Evolutionary conservation across 169 alveolate genomes (phyloP).

Genomic region (Cryptosporidium parvum): DNA sequence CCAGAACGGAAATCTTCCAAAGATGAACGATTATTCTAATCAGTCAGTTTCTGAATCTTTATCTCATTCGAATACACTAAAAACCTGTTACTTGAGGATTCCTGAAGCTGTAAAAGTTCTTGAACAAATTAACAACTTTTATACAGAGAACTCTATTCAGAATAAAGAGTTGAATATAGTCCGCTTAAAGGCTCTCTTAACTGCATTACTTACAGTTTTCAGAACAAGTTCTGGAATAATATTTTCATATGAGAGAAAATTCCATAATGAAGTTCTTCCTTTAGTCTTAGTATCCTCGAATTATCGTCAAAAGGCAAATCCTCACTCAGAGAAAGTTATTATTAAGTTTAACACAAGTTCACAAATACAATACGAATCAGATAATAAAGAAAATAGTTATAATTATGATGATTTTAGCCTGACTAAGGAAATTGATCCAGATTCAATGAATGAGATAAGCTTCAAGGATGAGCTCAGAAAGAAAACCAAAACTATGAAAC

Average conservation of each 20-base stretch:
- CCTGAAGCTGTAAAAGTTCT: background rate
- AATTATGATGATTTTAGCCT: background rate
- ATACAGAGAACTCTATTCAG: background rate
- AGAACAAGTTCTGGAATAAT: slow-evolving; percentile 36
- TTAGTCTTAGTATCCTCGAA: background rate
- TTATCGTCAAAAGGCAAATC: background rate
- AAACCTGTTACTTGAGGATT: slow-evolving; percentile 13
- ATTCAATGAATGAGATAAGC: background rate
- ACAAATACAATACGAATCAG: background rate
- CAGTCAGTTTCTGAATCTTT: background rate
- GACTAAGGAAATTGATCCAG: background rate
- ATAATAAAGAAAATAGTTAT: background rate
- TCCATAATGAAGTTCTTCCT: slow-evolving; percentile 9
- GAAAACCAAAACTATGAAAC: background rate
- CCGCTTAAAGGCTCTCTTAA: slow-evolving; percentile 4
- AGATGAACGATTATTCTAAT: background rate
- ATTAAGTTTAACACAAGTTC: background rate
- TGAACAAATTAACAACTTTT: background rate
- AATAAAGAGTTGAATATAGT: slow-evolving; percentile 6
- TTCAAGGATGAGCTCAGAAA: background rate
- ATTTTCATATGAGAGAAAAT: slow-evolving; percentile 29
- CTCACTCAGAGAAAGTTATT: background rate
- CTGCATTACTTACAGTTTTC: slow-evolving; percentile 36
- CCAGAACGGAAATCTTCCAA: background rate
- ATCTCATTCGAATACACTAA: background rate